Evolutionary conservation across 176 grass and related monocot species (phyloP), one percentile per base, ranked within the genome.

Genomic region (Bonia amplexicaulis): DNA sequence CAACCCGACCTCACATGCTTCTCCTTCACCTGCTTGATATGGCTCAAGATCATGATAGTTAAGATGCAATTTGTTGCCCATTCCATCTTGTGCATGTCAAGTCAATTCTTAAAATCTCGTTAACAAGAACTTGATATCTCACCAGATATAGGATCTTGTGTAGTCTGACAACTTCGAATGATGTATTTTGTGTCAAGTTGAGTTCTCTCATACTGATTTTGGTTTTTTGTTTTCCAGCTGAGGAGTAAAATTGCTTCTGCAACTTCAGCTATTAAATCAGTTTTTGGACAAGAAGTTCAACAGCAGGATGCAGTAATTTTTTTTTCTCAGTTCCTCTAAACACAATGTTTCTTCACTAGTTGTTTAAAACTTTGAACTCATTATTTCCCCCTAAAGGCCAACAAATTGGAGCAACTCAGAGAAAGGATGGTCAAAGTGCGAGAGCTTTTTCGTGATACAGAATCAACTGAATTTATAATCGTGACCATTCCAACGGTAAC

Each of bases 211-310:
- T 74, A 52, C 25, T 69, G 53, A 67, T 51, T 48, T 80, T 48
- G 8, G 15, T 37, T 52, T 31, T 65, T 61, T 84, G 12, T 46
- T 51, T 9, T 53, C n/a, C 90, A 98, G 96, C 89, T 98, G 33
- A 98, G 85, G 78, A 89, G 79, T 60, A 94, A 95, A 86, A 88
- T 98, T 81, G 79, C 93, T 86, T 93, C 91, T 66, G 96, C 96
- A 81, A 95, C 96, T 80, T 98, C 96, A 76, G 96, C 96, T 69
- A 93, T 98, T 86, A 98, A 98, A 92, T 95, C 96, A 53, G 93
- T 92, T 79, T 95, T 98, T 88, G 93, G 96, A 55, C 91, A 95
- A 94, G 93, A 94, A 72, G 80, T 87, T 73, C 71, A 91, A 55
- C 87, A 92, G 72, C 89, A 89, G 37, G 91, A 93, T 83, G 91